Evolutionary conservation across 768 basidiomycete genomes (phyloP), one percentile per base, ranked within the genome.

Genomic region (Cystobasidium tubakii): DNA sequence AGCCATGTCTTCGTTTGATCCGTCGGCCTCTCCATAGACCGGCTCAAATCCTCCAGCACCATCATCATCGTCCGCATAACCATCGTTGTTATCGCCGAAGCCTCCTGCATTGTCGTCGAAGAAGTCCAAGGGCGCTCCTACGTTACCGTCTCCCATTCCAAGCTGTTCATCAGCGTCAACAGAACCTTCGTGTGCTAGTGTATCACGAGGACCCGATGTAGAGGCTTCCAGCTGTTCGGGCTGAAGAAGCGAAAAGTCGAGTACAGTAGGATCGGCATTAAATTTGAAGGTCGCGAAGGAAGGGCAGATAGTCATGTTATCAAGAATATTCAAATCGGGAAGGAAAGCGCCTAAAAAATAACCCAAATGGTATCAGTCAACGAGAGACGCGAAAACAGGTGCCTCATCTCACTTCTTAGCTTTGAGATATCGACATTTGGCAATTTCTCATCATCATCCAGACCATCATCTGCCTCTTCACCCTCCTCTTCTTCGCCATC

Each of bases 231-330:
- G 55, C 25, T 43, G 33, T 9, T 74, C 63, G 46, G 73, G 77
- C 1, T 19, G 21, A 21, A 82, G 76, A 15, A 79, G 19, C 84
- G 85, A 17, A 84, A 84, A 62, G 77, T 91, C 88, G 44, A 88
- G 83, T 31, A 85, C 79, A 77, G 85, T 86, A 7, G 84, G 82
- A 78, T 89, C 86, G 55, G 88, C 88, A 25, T 88, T 85, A 82
- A 97, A 97, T 2, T 88, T 86, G 82, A 98, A 98, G 31, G 84
- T 86, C 12, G 86, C 83, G 7, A 98, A 84, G 1, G 91, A 90
- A 72, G 88, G 88, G 1, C 90, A 89, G 66, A 98, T 92, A 34
- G 87, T 87, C 76, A 85, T 88, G 73, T 85, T 83, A 39, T 89
- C 85, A 17, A 93, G 81, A 19, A 83, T 80, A 15, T 85, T 83